phyloP scores from a whole-genome alignment of 192 early-diverging fungal genomes.

The Coemansia sp. region DNA sequence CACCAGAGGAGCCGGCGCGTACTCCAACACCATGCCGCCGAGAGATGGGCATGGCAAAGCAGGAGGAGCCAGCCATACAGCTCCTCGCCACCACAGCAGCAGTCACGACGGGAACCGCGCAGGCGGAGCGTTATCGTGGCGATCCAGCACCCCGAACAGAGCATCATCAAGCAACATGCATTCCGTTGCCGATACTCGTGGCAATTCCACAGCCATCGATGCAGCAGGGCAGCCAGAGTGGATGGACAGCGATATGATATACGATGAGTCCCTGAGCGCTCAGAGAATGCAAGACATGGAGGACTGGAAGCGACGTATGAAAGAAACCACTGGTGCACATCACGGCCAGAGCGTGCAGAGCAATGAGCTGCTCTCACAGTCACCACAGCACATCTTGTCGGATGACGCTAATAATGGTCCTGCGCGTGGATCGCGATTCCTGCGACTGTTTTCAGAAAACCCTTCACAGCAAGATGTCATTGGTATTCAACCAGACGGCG shows the following conservation, averaged over 20 bases:
- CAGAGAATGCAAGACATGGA: slow-evolving; percentile 49
- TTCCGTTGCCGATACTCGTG: background rate
- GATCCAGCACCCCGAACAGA: slow-evolving; percentile 1
- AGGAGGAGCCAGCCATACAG: background rate
- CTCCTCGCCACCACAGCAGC: slow-evolving; percentile 9
- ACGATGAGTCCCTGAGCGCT: slow-evolving; percentile 47
- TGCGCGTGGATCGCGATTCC: slow-evolving; percentile 42
- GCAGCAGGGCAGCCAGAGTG: slow-evolving; percentile 44
- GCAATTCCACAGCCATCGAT: slow-evolving; percentile 3
- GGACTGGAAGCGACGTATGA: slow-evolving; percentile 55
- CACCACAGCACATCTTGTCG: background rate
- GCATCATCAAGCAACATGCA: slow-evolving; percentile 5
- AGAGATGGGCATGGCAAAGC: slow-evolving; percentile 4
- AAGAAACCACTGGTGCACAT: slow-evolving; percentile 7
- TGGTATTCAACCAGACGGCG: background rate
- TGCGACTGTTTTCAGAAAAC: slow-evolving; percentile 43
- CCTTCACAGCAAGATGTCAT: slow-evolving; percentile 8
- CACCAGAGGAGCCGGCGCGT: background rate
- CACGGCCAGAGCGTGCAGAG: background rate
- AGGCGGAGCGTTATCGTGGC: slow-evolving; percentile 1
- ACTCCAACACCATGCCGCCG: background rate
- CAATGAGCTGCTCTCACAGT: background rate
- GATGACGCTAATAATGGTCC: background rate
- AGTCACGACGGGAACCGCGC: slow-evolving; percentile 7
- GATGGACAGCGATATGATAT: slow-evolving; percentile 46